Base-by-base conservation (phyloP, 495 filamentous ascomycete genomes). In the Emericellopsis terricola region DNA sequence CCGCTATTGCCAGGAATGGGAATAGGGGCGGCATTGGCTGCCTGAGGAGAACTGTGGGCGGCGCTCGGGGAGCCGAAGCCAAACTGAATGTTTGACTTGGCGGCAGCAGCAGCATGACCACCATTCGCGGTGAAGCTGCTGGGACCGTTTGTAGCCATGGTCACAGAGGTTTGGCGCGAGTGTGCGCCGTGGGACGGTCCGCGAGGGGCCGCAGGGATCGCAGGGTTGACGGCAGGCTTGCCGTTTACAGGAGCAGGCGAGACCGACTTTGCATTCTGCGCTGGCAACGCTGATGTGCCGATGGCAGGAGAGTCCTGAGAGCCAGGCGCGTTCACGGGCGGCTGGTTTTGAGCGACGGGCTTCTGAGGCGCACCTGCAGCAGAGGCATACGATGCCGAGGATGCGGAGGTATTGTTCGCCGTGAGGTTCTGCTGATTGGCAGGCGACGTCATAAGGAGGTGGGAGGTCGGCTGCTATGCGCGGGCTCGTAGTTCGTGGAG, bases 191-290 rank as follows among this genome's bases (percentile, higher is more conserved):
- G 64, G 32, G 73, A 59, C 40, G 61, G 69, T 41, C 72, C 71
- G 46, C 75, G 72, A 26, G 57, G 49, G 30, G 62, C 60, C 33
- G 55, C 46, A 36, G 71, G 70, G 44, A 83, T 68, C 38, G 76
- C 79, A 19, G 76, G 77, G 53, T 73, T 64, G 47, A 85, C 76
- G 57, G 67, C 56, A 8, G 68, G 69, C 57, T 77, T 73, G 68
- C 80, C 80, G 65, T 87, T 94, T 69, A 87, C 69, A 49, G 80
- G 69, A 62, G 80, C 76, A 46, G 69, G 65, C 31, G 78, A 74
- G 44, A 65, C 64, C 57, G 73, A 65, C 60, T 89, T 89, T 53
- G 76, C 83, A 91, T 71, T 57, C 40, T 89, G 76, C 55, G 84
- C 71, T 47, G 59, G 41, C 34, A 54, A 46, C 37, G 69, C 65